Percentiles rank a stretch among this genome's conserved stretches.
phyloP scores from a whole-genome alignment of 23 red algal genomes.

The Gracilaria domingensis region DNA sequence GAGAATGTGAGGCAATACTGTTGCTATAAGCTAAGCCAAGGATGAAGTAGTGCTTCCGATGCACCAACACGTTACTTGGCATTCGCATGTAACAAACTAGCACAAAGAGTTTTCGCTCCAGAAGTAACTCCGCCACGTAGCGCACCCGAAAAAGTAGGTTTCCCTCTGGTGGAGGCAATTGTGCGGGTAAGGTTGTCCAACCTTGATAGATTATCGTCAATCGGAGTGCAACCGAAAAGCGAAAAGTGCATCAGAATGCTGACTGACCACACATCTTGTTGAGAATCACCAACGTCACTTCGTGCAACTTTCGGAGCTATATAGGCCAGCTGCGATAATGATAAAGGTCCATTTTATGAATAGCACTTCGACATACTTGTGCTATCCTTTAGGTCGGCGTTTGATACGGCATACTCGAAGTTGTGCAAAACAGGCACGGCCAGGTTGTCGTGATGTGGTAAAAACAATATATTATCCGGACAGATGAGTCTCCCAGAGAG shows the following conservation, averaged over 20 bases:
- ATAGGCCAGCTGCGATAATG: conserved; percentile 36
- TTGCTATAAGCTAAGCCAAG: conserved; percentile 59
- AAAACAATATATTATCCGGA: conserved; percentile 42
- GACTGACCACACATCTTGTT: conserved; percentile 63
- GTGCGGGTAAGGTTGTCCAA: neutral
- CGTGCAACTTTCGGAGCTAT: conserved; percentile 42
- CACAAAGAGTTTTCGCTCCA: conserved; percentile 64
- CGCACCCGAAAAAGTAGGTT: conserved; percentile 51
- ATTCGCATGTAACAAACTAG: conserved; percentile 64
- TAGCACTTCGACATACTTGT: conserved; percentile 7
- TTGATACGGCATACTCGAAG: conserved; percentile 32
- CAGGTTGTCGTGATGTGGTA: neutral
- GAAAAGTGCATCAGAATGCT: conserved; percentile 68
- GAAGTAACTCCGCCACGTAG: conserved; percentile 52
- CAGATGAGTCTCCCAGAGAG: conserved; percentile 22
- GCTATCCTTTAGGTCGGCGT: conserved; percentile 5
- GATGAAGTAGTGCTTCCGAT: conserved; percentile 46
- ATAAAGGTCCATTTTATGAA: conserved; percentile 5
- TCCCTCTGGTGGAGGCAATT: conserved; percentile 50
- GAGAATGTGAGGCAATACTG: neutral
- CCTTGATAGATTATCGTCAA: conserved; percentile 34
- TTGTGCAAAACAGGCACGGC: conserved; percentile 12
- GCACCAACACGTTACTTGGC: conserved; percentile 33
- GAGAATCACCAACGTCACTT: conserved; percentile 23
- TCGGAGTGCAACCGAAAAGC: conserved; percentile 56